Base-by-base conservation (phyloP, 2,329 filamentous ascomycete genomes). In the Fonsecaea pugnacius region DNA sequence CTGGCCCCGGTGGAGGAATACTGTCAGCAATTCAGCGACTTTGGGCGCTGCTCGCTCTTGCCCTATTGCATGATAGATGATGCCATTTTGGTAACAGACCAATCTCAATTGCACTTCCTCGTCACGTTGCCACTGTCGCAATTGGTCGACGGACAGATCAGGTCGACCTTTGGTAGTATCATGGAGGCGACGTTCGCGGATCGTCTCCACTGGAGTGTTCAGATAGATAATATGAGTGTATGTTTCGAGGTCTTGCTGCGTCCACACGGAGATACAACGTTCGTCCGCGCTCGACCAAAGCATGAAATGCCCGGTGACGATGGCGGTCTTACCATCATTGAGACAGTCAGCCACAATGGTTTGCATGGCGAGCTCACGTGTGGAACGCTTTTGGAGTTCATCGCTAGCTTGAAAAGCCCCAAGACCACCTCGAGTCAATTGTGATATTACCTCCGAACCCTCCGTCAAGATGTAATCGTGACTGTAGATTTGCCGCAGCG, bases 221-320 rank as follows among this genome's bases (percentile, higher is more conserved):
- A 54, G 30, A 18, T 54, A 54, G 52, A 54, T 36, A 10, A 54
- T 54, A 9, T 54, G 52, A 21, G 52, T 54, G 18, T 36, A 54
- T 1, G 30, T 54, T 5, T 36, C 27, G 30, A 12, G n/a, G 8
- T 54, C 52, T 36, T 54, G 52, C 52, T 54, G 52, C 18, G 52
- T 54, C 52, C 52, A 54, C 30, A 54, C 52, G 16, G 52, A 33
- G 27, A 3, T 18, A n/a, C n/a, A n/a, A n/a, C n/a, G 12, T 18
- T 21, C 30, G 14, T 33, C 18, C n/a, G n/a, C n/a, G n/a, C n/a
- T n/a, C 32, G 32, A 21, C 52, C 52, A 54, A 33, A 54, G 14
- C 52, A 54, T 54, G 30, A 36, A 36, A 36, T 54, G 52, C 10
- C 52, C 52, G 1, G 52, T 8, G 1, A 54, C 30, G 2, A 54